Evolutionary conservation across 116 monocot species (phyloP).

Genomic region (Zostera marina): DNA sequence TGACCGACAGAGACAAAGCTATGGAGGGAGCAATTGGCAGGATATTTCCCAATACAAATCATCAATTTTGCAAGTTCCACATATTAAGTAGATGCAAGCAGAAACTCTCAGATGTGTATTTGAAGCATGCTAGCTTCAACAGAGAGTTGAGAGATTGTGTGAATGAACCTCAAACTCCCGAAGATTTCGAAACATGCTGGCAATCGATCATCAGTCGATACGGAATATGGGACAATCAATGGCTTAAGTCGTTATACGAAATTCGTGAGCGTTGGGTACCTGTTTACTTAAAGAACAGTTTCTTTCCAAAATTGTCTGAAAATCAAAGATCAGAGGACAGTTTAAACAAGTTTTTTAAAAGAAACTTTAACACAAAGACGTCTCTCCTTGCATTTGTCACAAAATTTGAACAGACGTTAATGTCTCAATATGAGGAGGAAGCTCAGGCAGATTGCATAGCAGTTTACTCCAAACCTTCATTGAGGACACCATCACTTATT

Average conservation of each 20-base stretch:
- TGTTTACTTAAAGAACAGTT: slow-evolving; percentile 11
- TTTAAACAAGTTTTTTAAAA: slow-evolving; percentile 20
- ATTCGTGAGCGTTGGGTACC: slow-evolving; percentile 15
- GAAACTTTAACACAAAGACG: slow-evolving; percentile 12
- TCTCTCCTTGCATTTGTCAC: slow-evolving; percentile 15
- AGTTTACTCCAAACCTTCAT: slow-evolving; percentile 6
- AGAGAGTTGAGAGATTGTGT: slow-evolving; percentile 12
- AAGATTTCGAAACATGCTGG: slow-evolving; percentile 21
- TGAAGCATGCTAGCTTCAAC: slow-evolving; percentile 13
- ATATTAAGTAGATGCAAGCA: slow-evolving; percentile 23
- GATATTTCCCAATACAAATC: slow-evolving; percentile 15
- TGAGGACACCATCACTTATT: slow-evolving; percentile 17
- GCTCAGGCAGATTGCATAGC: slow-evolving; percentile 13
- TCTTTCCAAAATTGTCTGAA: slow-evolving; percentile 13
- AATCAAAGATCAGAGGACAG: slow-evolving; percentile 12
- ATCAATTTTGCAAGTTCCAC: slow-evolving; percentile 22
- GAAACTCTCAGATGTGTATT: slow-evolving; percentile 20
- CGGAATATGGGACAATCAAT: slow-evolving; percentile 16
- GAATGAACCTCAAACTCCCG: slow-evolving; percentile 11
- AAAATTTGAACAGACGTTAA: slow-evolving; percentile 12
- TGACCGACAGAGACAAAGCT: slow-evolving; percentile 16
- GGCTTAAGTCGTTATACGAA: slow-evolving; percentile 15
- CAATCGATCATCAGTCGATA: slow-evolving; percentile 13
- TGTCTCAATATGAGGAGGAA: slow-evolving; percentile 16
- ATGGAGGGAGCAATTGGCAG: slow-evolving; percentile 18